Evolutionary conservation across 2,329 filamentous ascomycete species (phyloP).

Genomic region (Colletotrichum melonis): DNA sequence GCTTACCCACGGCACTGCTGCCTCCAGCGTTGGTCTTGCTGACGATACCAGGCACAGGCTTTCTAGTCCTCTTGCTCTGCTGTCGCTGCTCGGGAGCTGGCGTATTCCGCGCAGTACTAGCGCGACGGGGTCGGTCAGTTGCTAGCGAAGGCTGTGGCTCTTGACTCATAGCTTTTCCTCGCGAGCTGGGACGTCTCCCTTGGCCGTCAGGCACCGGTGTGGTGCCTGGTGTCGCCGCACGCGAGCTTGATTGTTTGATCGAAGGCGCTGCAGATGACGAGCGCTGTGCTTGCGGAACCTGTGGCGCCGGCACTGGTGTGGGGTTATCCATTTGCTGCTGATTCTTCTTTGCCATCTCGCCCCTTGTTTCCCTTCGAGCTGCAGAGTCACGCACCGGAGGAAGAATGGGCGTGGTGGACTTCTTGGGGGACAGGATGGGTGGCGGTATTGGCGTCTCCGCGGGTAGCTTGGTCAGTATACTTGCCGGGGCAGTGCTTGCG

Average conservation of each 20-base stretch:
- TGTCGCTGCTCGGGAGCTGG: slow-evolving; percentile 60
- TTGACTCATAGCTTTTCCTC: slow-evolving; percentile 64
- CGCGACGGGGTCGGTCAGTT: slow-evolving; percentile 64
- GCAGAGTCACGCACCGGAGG: slow-evolving; percentile 47
- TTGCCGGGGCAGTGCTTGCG: slow-evolving; percentile 49
- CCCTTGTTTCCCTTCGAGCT: slow-evolving; percentile 58
- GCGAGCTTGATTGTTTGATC: slow-evolving; percentile 46
- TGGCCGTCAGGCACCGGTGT: slow-evolving; percentile 52
- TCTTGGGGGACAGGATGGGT: slow-evolving; percentile 46
- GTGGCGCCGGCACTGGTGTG: slow-evolving; percentile 17
- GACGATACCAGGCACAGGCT: slow-evolving; percentile 79
- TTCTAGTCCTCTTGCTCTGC: slow-evolving; percentile 70
- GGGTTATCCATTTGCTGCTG: slow-evolving; percentile 43
- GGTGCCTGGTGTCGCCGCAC: slow-evolving; percentile 49
- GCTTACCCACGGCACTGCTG: slow-evolving; percentile 76
- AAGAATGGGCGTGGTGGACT: slow-evolving; percentile 48
- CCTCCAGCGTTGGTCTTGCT: slow-evolving; percentile 70
- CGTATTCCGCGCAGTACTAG: slow-evolving; percentile 68
- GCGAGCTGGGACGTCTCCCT: slow-evolving; percentile 60
- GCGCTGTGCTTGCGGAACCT: slow-evolving; percentile 35
- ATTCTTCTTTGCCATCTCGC: slow-evolving; percentile 54
- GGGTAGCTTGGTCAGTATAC: slow-evolving; percentile 47
- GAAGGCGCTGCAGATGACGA: slow-evolving; percentile 40
- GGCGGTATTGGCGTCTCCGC: slow-evolving; percentile 56
- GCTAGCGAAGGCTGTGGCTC: slow-evolving; percentile 62